Conservation (phyloP, 2,329 filamentous ascomycete species). For the Rhexocercosporidium sp. region DNA sequence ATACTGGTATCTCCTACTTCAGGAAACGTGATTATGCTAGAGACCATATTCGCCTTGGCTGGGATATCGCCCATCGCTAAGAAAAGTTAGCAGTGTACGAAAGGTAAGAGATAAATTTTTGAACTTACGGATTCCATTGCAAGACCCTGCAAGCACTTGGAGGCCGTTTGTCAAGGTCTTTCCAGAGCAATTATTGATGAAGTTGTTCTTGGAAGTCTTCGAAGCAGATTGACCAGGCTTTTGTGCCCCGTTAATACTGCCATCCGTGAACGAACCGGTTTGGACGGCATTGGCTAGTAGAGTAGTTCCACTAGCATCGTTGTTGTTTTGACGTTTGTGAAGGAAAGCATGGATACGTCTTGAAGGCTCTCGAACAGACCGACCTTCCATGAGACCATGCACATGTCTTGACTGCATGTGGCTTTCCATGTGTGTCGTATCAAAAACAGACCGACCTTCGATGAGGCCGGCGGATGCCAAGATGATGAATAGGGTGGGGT, state of each 20-base stretch:
- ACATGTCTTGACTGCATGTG: constrained; percentile 18
- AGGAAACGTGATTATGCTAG: constrained; percentile 37
- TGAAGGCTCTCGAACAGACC: constrained; percentile 1
- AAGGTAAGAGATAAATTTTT: not conserved
- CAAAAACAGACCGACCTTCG: constrained; percentile 29
- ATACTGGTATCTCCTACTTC: constrained; percentile 25
- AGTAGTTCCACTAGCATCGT: constrained; percentile 29
- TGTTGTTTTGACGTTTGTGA: not conserved
- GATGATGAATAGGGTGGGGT: constrained; percentile 33
- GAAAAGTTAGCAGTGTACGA: constrained; percentile 18
- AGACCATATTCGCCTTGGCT: constrained; percentile 42
- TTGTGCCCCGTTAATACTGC: constrained; percentile 32
- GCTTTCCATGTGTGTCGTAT: constrained; percentile 15
- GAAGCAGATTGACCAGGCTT: constrained; percentile 38
- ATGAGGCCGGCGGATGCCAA: constrained; percentile 34
- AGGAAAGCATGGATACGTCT: constrained; percentile 11
- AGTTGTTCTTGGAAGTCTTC: constrained; percentile 40
- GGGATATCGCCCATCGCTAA: constrained; percentile 44
- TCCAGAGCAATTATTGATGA: constrained; percentile 43
- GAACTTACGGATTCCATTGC: constrained; percentile 54
- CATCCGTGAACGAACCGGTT: constrained; percentile 38
- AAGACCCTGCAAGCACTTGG: constrained; percentile 63
- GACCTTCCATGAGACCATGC: constrained; percentile 13
- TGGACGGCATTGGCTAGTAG: constrained; percentile 37
- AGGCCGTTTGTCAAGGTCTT: constrained; percentile 63